Percentiles rank a stretch among this genome's conserved stretches.
Conservation (phyloP, 2,329 filamentous ascomycete genomes). For the Colletotrichum gigasporum region DNA sequence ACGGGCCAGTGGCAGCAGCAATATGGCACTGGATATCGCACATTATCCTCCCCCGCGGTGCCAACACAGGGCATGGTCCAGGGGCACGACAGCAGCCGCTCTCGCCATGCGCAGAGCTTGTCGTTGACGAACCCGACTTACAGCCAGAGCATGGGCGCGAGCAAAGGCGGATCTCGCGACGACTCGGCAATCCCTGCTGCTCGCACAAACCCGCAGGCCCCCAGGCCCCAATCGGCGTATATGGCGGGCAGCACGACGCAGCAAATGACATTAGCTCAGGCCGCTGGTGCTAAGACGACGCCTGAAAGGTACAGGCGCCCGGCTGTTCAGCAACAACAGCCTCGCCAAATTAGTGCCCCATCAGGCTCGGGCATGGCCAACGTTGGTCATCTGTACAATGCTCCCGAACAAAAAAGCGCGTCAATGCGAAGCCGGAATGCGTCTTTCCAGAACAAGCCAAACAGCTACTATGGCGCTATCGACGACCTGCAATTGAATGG, state of each 20-base stretch:
- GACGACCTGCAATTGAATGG: constrained; percentile 77
- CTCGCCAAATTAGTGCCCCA: constrained; percentile 47
- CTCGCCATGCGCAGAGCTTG: constrained; percentile 45
- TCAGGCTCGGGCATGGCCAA: constrained; percentile 64
- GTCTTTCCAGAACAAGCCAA: constrained; percentile 56
- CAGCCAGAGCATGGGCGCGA: constrained; percentile 45
- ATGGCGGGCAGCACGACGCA: constrained; percentile 46
- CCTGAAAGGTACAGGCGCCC: constrained; percentile 86
- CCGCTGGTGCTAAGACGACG: constrained; percentile 71
- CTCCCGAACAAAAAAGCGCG: constrained; percentile 38
- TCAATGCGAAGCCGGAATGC: constrained; percentile 39
- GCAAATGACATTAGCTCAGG: constrained; percentile 64
- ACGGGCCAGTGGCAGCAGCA: constrained; percentile 62
- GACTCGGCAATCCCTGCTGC: constrained; percentile 57
- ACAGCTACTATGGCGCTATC: constrained; percentile 59
- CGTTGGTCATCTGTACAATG: constrained; percentile 64
- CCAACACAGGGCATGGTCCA: constrained; percentile 51
- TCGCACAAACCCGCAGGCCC: constrained; percentile 49
- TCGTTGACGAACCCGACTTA: constrained; percentile 53
- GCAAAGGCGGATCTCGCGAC: constrained; percentile 58
- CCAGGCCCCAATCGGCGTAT: constrained; percentile 55
- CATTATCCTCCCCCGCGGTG: constrained; percentile 55
- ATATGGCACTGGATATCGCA: constrained; percentile 55
- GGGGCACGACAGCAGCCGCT: constrained; percentile 35
- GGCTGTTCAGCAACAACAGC: constrained; percentile 55